phyloP scores from a whole-genome alignment of 345 rosid genomes.

The Combretum micranthum region DNA sequence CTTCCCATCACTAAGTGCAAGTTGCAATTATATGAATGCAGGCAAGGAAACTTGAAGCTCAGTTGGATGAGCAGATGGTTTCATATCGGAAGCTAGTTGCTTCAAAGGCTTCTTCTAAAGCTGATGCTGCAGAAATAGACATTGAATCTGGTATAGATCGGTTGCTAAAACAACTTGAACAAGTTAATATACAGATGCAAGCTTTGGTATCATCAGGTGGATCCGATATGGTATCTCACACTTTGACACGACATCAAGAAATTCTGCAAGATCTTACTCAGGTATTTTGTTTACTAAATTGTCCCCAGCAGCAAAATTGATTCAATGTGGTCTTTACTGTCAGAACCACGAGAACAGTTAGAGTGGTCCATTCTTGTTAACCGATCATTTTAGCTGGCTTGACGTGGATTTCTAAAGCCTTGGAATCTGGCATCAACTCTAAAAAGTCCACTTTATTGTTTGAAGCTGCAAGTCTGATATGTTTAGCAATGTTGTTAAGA shows the following conservation, averaged over 20 bases:
- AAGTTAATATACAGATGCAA: conserved; percentile 87
- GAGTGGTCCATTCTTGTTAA: no score
- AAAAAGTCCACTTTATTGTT: no score
- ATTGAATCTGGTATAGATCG: conserved; percentile 72
- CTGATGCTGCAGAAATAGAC: conserved; percentile 60
- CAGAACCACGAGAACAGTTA: background rate
- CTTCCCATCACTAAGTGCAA: background rate
- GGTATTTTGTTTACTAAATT: conserved; percentile 33
- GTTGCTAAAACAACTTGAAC: conserved; percentile 65
- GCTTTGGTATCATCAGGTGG: conserved; percentile 97
- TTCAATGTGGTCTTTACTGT: background rate
- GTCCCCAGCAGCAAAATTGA: background rate
- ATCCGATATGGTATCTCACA: conserved; percentile 97
- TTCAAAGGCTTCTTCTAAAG: conserved; percentile 49
- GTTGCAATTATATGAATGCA: conserved; percentile 14
- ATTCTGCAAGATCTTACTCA: conserved; percentile 88
- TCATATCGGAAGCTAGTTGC: conserved; percentile 79
- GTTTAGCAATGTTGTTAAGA: no score
- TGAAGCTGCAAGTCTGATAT: no score
- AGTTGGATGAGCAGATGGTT: conserved; percentile 95
- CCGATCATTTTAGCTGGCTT: no score
- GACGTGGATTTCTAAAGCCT: no score
- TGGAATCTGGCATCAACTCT: no score
- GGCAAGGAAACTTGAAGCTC: conserved; percentile 98
- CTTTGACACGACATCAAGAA: conserved; percentile 94